phyloP scores from a whole-genome alignment of 495 filamentous ascomycete genomes.

The Letharia lupina region DNA sequence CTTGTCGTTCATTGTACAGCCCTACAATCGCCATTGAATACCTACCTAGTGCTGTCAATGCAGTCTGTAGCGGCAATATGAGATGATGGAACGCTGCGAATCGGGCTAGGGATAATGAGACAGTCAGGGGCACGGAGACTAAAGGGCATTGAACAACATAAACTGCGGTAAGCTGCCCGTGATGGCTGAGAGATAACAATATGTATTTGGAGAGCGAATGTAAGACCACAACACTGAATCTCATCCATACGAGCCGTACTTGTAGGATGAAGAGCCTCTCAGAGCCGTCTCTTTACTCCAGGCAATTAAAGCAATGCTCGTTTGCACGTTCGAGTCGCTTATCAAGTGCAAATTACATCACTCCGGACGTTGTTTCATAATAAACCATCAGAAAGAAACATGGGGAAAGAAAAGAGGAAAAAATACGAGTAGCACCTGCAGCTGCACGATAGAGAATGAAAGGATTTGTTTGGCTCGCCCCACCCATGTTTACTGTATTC shows the following conservation, averaged over 20 bases:
- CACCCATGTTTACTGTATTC: neutral
- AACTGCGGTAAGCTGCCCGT: too few species aligned
- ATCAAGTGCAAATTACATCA: too few species aligned
- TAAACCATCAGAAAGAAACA: too few species aligned
- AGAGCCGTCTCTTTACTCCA: too few species aligned
- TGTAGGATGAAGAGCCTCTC: too few species aligned
- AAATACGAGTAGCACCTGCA: too few species aligned
- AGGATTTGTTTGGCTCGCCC: neutral
- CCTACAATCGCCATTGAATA: neutral
- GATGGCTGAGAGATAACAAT: too few species aligned
- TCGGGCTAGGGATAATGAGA: neutral
- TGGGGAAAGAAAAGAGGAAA: too few species aligned
- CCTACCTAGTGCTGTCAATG: neutral
- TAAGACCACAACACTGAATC: neutral
- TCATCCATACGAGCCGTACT: neutral
- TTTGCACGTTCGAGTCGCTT: too few species aligned
- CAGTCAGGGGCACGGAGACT: neutral
- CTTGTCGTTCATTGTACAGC: neutral
- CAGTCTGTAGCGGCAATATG: neutral
- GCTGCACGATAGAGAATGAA: too few species aligned
- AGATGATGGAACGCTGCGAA: neutral
- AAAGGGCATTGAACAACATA: neutral
- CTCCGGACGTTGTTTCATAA: too few species aligned
- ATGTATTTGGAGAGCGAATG: neutral
- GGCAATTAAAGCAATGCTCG: too few species aligned